phyloP scores from a whole-genome alignment of 2,329 filamentous ascomycete genomes.

The Botryosphaeria dothidea region DNA sequence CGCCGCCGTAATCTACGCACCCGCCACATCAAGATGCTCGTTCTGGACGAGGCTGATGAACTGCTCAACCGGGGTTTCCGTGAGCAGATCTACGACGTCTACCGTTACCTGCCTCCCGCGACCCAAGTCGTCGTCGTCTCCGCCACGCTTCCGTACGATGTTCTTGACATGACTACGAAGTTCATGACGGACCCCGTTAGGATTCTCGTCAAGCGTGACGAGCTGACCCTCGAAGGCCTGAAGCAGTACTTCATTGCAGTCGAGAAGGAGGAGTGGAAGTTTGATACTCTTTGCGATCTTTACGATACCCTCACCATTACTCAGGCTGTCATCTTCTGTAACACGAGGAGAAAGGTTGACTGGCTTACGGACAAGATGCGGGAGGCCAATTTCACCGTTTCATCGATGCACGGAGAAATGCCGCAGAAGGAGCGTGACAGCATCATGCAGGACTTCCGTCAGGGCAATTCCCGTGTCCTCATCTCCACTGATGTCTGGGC shows the following conservation, averaged over 20 bases:
- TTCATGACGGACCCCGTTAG: conserved; percentile 99
- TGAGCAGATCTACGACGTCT: conserved; percentile 99
- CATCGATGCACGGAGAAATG: conserved; percentile 99
- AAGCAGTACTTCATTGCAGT: conserved; percentile 99
- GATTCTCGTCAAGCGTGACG: conserved; percentile 97
- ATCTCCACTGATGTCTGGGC: conserved; percentile 99
- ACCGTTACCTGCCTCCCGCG: conserved; percentile 91
- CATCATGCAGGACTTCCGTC: conserved; percentile 99
- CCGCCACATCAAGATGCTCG: conserved; percentile 76
- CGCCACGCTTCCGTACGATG: conserved; percentile 94
- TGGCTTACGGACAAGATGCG: conserved; percentile 99
- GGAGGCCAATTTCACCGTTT: conserved; percentile 97
- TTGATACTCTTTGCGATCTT: conserved; percentile 96
- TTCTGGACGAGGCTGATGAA: conserved; percentile 76
- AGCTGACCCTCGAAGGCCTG: conserved; percentile 92
- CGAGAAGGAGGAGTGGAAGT: conserved; percentile 99
- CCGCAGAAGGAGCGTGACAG: conserved; percentile 96
- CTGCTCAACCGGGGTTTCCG: conserved; percentile 91
- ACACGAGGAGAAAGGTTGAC: conserved; percentile 97
- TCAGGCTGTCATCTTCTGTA: conserved; percentile 99
- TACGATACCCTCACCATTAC: conserved; percentile 99
- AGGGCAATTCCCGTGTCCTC: conserved; percentile 91
- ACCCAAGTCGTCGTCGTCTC: conserved; percentile 99
- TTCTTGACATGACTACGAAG: conserved; percentile 98
- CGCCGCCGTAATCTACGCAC: conserved; percentile 72